phyloP scores from a whole-genome alignment of 768 basidiomycete species.

The Suillus placidus region DNA sequence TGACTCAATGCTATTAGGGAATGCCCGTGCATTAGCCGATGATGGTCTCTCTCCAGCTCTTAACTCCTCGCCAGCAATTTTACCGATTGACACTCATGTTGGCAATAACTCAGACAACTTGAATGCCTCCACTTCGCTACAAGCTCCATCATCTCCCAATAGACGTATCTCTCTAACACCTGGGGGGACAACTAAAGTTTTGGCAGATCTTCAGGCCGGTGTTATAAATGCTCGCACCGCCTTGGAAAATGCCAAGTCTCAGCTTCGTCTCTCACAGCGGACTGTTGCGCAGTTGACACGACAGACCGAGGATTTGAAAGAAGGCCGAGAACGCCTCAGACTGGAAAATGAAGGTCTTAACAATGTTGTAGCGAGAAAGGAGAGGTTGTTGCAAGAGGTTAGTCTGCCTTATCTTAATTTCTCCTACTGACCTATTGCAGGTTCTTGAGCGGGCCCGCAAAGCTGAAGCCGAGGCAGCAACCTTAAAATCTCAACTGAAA shows the following conservation, averaged over 20 bases:
- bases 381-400: slow-evolving; percentile 85
- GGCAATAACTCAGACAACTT: slow-evolving; percentile 28
- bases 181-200: slow-evolving; percentile 83
- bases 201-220: slow-evolving; percentile 85
- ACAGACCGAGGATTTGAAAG: slow-evolving; percentile 87
- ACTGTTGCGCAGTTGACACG: slow-evolving; percentile 83
- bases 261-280: slow-evolving; percentile 78
- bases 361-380: slow-evolving; percentile 86
- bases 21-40: slow-evolving; percentile 82
- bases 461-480: slow-evolving; percentile 75
- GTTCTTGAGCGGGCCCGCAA: slow-evolving; percentile 84
- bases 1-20: slow-evolving; percentile 51
- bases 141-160: slow-evolving; percentile 51
- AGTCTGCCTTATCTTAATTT: slow-evolving; percentile 15
- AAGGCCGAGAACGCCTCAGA: slow-evolving; percentile 78
- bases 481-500: slow-evolving; percentile 74
- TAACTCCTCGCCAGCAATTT: slow-evolving; percentile 33
- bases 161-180: slow-evolving; percentile 66
- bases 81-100: slow-evolving; percentile 40
- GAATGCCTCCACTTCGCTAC: slow-evolving; percentile 42
- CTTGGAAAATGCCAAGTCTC: slow-evolving; percentile 83
- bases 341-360: slow-evolving; percentile 88
- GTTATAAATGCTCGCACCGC: slow-evolving; percentile 78
- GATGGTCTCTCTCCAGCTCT: slow-evolving; percentile 53
- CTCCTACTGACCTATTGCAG: slow-evolving; percentile 33